Percentiles rank a stretch among this genome's conserved stretches.
phyloP scores from a whole-genome alignment of 257 asterid species.

The Lithospermum erythrorhizon region DNA sequence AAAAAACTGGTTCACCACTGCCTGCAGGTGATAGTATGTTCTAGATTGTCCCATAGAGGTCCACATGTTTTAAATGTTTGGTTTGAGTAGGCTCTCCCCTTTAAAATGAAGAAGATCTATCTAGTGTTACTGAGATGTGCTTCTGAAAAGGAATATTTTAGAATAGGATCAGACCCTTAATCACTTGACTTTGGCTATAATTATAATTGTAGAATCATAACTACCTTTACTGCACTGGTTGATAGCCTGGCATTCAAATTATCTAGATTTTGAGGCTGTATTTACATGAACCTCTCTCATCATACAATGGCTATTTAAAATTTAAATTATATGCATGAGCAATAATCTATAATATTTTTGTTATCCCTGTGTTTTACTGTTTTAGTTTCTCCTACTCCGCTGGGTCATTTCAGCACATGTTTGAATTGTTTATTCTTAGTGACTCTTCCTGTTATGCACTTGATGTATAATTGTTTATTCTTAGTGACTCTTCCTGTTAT shows the following conservation, averaged over 20 bases:
- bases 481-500: not conserved
- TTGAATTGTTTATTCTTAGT: not conserved
- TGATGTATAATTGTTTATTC: not conserved
- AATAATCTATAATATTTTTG: not conserved
- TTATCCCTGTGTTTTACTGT: not conserved
- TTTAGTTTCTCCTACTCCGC: not conserved
- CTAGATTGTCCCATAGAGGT: too few relatives aligned
- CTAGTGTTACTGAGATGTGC: too few relatives aligned
- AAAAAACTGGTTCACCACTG: too few relatives aligned
- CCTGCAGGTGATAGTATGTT: too few relatives aligned
- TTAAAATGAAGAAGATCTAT: too few relatives aligned
- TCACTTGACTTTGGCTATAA: too few relatives aligned
- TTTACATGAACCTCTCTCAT: not conserved
- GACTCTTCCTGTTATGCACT: not conserved
- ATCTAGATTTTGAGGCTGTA: not conserved
- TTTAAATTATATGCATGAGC: not conserved
- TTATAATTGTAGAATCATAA: too few relatives aligned
- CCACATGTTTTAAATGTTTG: too few relatives aligned
- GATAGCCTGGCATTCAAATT: not conserved
- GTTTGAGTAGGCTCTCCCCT: too few relatives aligned
- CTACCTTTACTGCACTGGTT: not conserved
- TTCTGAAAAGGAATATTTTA: too few relatives aligned
- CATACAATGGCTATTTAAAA: not conserved
- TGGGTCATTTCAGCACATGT: not conserved
- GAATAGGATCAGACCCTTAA: too few relatives aligned